Percentiles rank a stretch among this genome's conserved stretches.
These are phyloP conservation scores for Aspergillus sp. DNA, from an alignment of 2,329 filamentous ascomycete species.

Conservation along the genomic window DNA sequence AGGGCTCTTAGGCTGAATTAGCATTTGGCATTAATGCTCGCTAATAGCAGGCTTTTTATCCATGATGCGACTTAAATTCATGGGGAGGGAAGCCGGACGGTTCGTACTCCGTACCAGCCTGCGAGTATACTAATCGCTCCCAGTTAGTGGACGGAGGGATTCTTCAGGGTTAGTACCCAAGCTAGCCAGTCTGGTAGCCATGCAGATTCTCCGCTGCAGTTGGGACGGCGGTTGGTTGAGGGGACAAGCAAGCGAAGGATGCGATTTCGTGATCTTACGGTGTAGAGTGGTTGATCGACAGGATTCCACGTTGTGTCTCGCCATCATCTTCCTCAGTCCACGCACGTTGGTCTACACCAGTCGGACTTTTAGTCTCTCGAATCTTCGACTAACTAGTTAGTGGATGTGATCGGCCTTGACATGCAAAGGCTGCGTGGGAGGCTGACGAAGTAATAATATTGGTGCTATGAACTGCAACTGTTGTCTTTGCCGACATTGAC, in stretches of 20 bases:
- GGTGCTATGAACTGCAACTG: not conserved
- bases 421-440: not conserved
- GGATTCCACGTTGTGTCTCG: not conserved
- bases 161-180: not conserved
- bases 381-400: not conserved
- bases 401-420: not conserved
- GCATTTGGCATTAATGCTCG: not conserved
- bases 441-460: not conserved
- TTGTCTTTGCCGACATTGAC: not conserved
- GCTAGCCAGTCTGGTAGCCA: slow-evolving; percentile 5
- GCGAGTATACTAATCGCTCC: not conserved
- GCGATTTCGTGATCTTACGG: slow-evolving; percentile 7
- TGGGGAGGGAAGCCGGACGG: not conserved
- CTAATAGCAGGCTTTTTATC: not conserved
- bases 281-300: not conserved
- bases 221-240: not conserved
- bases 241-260: not conserved
- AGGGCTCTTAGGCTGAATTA: not conserved
- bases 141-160: not conserved
- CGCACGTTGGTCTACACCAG: not conserved
- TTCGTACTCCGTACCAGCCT: not conserved
- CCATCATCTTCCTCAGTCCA: not conserved
- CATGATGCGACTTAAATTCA: not conserved
- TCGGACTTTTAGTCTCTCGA: not conserved
- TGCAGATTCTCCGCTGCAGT: slow-evolving; percentile 2